Evolutionary conservation across 2,329 filamentous ascomycete species (phyloP).

Genomic region (Ophiocordyceps australis): DNA sequence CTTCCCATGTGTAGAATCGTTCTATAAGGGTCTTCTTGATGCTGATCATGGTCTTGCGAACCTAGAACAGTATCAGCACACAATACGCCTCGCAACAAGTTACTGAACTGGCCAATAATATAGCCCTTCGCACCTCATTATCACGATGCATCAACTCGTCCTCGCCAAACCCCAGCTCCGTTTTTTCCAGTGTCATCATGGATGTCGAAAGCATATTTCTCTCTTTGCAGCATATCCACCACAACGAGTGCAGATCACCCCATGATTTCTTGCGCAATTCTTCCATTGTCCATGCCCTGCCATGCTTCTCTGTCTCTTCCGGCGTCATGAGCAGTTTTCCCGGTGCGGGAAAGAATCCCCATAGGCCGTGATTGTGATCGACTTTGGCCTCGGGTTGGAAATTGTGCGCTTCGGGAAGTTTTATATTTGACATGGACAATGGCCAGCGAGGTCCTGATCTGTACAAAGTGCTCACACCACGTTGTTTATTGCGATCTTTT

Average conservation of each 20-base stretch:
- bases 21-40: conserved; percentile 81
- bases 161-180: conserved; percentile 57
- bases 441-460: conserved; percentile 57
- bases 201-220: conserved; percentile 77
- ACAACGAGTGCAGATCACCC: conserved; percentile 81
- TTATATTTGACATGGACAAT: conserved; percentile 54
- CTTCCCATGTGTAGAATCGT: conserved; percentile 74
- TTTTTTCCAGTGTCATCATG: conserved; percentile 44
- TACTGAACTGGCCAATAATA: too few species aligned
- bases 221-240: conserved; percentile 90
- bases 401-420: conserved; percentile 52
- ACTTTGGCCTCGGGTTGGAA: conserved; percentile 37
- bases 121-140: conserved; percentile 21
- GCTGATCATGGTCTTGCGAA: conserved; percentile 56
- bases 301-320: conserved; percentile 51
- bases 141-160: conserved; percentile 47
- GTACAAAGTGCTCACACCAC: conserved; percentile 68
- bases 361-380: conserved; percentile 70
- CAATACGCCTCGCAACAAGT: too few species aligned
- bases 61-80: conserved; percentile 25
- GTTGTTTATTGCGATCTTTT: conserved; percentile 63
- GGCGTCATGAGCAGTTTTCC: conserved; percentile 54
- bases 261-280: conserved; percentile 82
- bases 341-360: conserved; percentile 70
- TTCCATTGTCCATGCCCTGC: conserved; percentile 66